Percentiles rank a stretch among this genome's conserved stretches.
These are phyloP conservation scores for Eimeria nieschulzi DNA, from an alignment of 169 alveolate genomes.

Conservation along the genomic window DNA sequence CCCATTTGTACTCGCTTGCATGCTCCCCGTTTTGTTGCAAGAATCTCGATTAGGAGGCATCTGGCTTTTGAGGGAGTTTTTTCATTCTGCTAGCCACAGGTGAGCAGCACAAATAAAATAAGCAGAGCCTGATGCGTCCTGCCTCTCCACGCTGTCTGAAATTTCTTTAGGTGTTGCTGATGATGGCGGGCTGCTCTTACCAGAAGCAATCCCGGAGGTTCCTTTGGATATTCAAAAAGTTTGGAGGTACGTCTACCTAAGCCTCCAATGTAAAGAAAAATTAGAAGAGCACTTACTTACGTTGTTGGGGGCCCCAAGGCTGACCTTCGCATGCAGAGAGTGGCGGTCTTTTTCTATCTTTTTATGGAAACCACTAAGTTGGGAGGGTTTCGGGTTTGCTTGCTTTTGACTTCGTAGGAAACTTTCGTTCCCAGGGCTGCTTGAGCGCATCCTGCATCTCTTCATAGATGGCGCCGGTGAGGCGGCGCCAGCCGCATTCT, in stretches of 20 bases:
- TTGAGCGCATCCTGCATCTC: slow-evolving; percentile 7
- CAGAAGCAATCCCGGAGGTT: background rate
- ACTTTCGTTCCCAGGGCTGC: slow-evolving; percentile 1
- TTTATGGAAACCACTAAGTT: no score
- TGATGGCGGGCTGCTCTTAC: background rate
- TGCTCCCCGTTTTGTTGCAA: background rate
- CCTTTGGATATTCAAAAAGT: background rate
- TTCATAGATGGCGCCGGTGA: background rate
- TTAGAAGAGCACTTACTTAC: no score
- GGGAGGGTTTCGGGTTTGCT: no score
- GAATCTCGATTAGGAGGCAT: no score
- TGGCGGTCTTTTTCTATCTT: no score
- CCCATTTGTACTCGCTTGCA: background rate
- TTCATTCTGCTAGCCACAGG: background rate
- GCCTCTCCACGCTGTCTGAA: background rate
- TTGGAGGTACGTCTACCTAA: background rate
- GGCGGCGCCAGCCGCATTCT: no score
- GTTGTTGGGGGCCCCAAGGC: no score
- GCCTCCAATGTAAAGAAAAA: background rate
- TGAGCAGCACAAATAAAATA: background rate
- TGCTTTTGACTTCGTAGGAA: background rate
- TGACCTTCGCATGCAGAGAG: no score
- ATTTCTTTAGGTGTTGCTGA: background rate
- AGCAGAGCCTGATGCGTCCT: background rate
- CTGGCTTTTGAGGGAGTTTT: background rate